Evolutionary conservation across 495 filamentous ascomycete genomes (phyloP).

Genomic region (Lophium mytilinum): DNA sequence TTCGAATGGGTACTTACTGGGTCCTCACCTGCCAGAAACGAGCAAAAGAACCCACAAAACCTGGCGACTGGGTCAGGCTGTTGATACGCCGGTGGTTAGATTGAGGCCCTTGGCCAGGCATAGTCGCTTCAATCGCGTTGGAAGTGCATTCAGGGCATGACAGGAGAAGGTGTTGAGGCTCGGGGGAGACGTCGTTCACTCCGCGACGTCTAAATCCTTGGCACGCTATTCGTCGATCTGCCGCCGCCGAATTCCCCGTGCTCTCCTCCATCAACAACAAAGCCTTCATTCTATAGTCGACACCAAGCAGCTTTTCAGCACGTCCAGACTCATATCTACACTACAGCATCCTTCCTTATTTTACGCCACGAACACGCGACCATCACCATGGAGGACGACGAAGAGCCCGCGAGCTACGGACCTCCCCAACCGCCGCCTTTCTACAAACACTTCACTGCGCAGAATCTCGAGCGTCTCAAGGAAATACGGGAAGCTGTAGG

Average conservation of each 20-base stretch:
- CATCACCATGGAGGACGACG: constrained; percentile 45
- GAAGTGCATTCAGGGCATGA: not conserved
- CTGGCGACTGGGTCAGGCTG: constrained; percentile 7
- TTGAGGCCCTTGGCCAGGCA: constrained; percentile 13
- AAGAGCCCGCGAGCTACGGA: constrained; percentile 39
- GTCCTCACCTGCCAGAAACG: constrained; percentile 41
- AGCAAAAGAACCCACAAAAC: constrained; percentile 32
- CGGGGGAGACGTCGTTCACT: too few species aligned
- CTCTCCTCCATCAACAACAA: not conserved
- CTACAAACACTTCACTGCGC: constrained; percentile 78
- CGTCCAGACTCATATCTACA: too few species aligned
- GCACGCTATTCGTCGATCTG: not conserved
- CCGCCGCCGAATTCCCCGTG: not conserved
- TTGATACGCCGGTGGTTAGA: constrained; percentile 4
- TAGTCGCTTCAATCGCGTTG: constrained; percentile 2
- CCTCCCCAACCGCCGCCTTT: constrained; percentile 85
- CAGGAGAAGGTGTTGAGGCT: too few species aligned
- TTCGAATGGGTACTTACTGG: not conserved
- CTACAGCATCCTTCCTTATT: too few species aligned
- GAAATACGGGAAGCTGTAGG: constrained; percentile 29
- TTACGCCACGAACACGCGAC: not conserved
- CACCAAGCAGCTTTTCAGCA: too few species aligned
- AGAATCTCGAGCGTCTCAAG: constrained; percentile 63
- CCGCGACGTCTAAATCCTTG: too few species aligned
- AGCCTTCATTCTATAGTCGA: not conserved